A percentile compares a stretch with the other conserved stretches of the same genome.
phyloP scores from a whole-genome alignment of 257 asterid species.

The Henckelia pumila region DNA sequence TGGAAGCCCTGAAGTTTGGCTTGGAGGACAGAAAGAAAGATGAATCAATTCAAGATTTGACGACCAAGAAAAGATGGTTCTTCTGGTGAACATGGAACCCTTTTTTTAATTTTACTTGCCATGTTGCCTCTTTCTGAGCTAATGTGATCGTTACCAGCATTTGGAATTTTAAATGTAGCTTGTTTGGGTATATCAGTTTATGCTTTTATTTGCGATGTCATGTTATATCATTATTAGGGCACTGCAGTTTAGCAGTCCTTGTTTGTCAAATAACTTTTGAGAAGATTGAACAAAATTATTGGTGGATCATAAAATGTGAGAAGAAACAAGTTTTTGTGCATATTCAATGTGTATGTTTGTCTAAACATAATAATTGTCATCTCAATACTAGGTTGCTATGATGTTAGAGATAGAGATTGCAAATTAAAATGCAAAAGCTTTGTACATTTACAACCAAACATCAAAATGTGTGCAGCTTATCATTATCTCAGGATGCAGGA shows the following conservation, averaged over 20 bases:
- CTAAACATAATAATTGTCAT: too few species aligned
- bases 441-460: background rate
- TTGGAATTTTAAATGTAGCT: constrained; percentile 4
- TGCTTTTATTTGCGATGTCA: constrained; percentile 2
- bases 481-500: background rate
- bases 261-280: background rate
- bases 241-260: background rate
- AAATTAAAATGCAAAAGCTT: background rate
- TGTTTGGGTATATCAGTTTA: background rate
- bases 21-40: constrained; percentile 58
- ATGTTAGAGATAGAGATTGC: background rate
- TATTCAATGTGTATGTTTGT: too few species aligned
- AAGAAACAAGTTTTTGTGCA: too few species aligned
- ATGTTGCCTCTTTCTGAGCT: background rate
- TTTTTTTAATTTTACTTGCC: background rate
- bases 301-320: background rate
- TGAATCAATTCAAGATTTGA: constrained; percentile 31
- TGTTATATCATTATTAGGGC: background rate
- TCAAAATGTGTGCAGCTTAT: background rate
- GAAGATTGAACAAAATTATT: background rate
- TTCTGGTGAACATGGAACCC: constrained; percentile 46
- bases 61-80: constrained; percentile 64
- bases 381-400: background rate
- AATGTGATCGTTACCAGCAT: background rate
- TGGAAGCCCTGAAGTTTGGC: constrained; percentile 77